Base-by-base conservation (phyloP, 768 basidiomycete genomes). In the Termitomyces sp. region DNA sequence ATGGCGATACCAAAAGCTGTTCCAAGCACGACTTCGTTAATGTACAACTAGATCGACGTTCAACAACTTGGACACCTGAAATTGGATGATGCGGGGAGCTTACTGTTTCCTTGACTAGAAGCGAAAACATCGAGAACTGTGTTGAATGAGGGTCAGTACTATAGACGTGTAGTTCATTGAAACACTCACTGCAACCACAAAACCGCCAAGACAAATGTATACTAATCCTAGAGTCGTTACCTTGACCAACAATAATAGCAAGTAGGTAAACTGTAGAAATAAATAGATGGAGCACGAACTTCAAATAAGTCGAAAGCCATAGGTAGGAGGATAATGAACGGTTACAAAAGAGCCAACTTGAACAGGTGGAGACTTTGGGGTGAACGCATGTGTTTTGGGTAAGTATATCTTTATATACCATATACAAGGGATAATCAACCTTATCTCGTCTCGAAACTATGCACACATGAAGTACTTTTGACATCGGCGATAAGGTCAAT, bases 1-100 rank as follows among this genome's bases (percentile, higher is more conserved):
- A 89, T 81, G 47, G 84, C 58, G 43, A 84, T 69, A 7, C 83
- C 82, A 56, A 86, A 86, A 0, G 79, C 77, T 0, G 94, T 95
- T 2, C 93, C 95, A 27, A 97, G 85, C 27, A 95, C 87, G 41
- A 96, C 95, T 76, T 99, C 96, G 63, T 94, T 97, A 61, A 97
- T 82, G 65, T 88, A 96, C 5, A 96, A 66, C 83, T 92, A 46
- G 12, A 31, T 38, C 5, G 5, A 37, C 46, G 43, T 31, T 35
- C 11, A 12, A n/a, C n/a, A 31, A 29, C 16, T 17, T 29, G 25
- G 3, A 6, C 25, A 17, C 17, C 17, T 17, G 17, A n/a, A 12
- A 1, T 16, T 21, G n/a, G 17, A 9, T 46, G 21, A 0, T 16
- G 27, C 53, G 5, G 38, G 16, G 17, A 4, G 65, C 69, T 9